These are phyloP conservation scores for Termitomyces sp. DNA, from an alignment of 768 basidiomycete species.

Conservation along the genomic window DNA sequence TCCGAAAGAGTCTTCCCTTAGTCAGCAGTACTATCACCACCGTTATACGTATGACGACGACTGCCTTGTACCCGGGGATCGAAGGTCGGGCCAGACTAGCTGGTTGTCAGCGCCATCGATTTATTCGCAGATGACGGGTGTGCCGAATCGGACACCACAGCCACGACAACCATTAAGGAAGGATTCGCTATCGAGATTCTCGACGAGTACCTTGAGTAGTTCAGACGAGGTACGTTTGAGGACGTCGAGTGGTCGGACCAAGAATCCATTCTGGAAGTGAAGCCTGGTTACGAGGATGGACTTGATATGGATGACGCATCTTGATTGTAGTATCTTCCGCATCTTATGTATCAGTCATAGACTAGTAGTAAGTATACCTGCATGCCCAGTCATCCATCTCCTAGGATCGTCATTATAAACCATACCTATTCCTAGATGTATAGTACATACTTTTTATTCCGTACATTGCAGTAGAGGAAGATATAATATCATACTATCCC, in stretches of 20 bases:
- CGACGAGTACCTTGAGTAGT: slow-evolving; percentile 29
- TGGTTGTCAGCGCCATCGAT: slow-evolving; percentile 41
- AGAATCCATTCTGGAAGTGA: slow-evolving; percentile 27
- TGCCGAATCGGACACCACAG: slow-evolving; percentile 51
- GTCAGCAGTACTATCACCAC: slow-evolving; percentile 19
- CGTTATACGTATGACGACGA: slow-evolving; percentile 19
- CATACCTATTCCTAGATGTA: not conserved
- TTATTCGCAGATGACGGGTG: slow-evolving; percentile 56
- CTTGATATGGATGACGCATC: not conserved
- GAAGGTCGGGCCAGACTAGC: slow-evolving; percentile 19
- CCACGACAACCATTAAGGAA: slow-evolving; percentile 28
- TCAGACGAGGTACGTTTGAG: slow-evolving; percentile 8
- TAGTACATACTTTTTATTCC: not conserved
- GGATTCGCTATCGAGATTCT: slow-evolving; percentile 13
- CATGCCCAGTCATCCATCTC: not conserved
- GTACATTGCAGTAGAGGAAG: not conserved
- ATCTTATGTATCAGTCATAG: not conserved
- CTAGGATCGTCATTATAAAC: not conserved
- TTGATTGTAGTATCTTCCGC: not conserved
- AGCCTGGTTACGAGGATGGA: not conserved
- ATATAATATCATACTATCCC: not conserved
- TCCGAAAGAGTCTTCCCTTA: not conserved
- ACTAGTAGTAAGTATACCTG: not conserved
- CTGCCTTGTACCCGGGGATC: slow-evolving; percentile 11
- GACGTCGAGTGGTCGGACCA: slow-evolving; percentile 9